Percentiles rank a stretch among this genome's conserved stretches.
phyloP scores from a whole-genome alignment of 1,284 basidiomycete genomes.

The Leccinum glutinopallens region DNA sequence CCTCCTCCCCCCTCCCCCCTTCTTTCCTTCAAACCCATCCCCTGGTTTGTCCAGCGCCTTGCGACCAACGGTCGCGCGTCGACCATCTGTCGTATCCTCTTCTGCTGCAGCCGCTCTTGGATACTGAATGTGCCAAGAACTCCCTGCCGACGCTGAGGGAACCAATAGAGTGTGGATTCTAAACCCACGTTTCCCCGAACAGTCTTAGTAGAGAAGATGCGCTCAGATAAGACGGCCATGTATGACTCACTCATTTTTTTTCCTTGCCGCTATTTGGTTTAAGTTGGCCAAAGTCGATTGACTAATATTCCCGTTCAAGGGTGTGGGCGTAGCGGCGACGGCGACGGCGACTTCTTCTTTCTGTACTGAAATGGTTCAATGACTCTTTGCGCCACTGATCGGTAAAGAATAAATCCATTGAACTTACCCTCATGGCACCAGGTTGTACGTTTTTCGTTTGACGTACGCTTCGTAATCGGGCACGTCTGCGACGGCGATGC shows the following conservation, averaged over 20 bases:
- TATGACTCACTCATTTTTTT: constrained; percentile 1
- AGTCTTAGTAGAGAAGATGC: background rate
- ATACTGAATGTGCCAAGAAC: constrained; percentile 7
- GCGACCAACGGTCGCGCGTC: constrained; percentile 39
- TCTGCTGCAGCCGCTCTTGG: constrained; percentile 21
- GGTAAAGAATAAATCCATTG: constrained; percentile 12
- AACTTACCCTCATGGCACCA: constrained; percentile 1
- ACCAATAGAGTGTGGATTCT: constrained; percentile 8
- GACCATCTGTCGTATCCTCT: constrained; percentile 40
- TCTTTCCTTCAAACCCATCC: constrained; percentile 24
- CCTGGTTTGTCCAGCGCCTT: constrained; percentile 35
- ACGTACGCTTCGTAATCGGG: constrained; percentile 4
- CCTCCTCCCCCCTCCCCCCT: constrained; percentile 20
- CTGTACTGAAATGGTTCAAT: constrained; percentile 3
- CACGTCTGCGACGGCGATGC: constrained; percentile 11
- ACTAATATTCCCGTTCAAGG: constrained; percentile 13
- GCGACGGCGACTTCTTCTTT: background rate
- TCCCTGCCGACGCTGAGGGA: constrained; percentile 2
- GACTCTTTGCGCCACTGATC: constrained; percentile 9
- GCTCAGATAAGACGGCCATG: constrained; percentile 1
- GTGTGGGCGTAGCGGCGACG: constrained; percentile 5
- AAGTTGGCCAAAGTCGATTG: constrained; percentile 1
- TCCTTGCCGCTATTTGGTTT: background rate
- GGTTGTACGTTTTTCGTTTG: background rate
- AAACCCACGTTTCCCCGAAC: background rate